Base-by-base conservation (phyloP, 2,329 filamentous ascomycete genomes). In the Cyphellophora europaea region DNA sequence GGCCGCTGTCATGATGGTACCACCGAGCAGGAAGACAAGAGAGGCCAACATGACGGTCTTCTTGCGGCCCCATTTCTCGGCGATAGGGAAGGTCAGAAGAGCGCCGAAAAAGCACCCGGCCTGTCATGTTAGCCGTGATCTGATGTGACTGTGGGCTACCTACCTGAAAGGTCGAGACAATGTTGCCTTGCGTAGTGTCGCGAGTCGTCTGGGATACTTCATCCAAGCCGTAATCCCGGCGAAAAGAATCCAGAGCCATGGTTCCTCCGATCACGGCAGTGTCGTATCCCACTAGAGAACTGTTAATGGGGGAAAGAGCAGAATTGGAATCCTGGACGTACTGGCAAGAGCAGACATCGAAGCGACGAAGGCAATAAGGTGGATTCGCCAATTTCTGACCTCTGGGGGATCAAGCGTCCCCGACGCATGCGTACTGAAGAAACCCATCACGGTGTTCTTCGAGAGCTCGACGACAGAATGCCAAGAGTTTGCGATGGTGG, bases 101-200 rank as follows among this genome's bases (percentile, higher is more conserved):
- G 36, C 56, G 1, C 58, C 64, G n/a, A 63, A 57, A 27, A 35
- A 33, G n/a, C n/a, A n/a, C n/a, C n/a, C n/a, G n/a, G n/a, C n/a
- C n/a, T n/a, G n/a, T n/a, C n/a, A n/a, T n/a, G n/a, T n/a, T n/a
- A n/a, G n/a, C n/a, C n/a, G n/a, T n/a, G n/a, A n/a, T n/a, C n/a
- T n/a, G n/a, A n/a, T n/a, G n/a, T n/a, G n/a, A n/a, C n/a, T n/a
- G n/a, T n/a, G n/a, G n/a, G 18, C 19, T 15, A 5, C 32, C 32
- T 10, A 23, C 32, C 19, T 35, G 32, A 11, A 38, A 38, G 16
- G 36, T 38, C 11, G 36, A 38, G 16, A 38, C 32, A 15, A 38
- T 38, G 27, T 38, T 38, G 5, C 36, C 36, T 17, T 38, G 32
- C 11, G 35, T n/a, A 33, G 40, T 42, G 27, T 42, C 40, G 14